These are phyloP conservation scores for Cytospora piceicola DNA, from an alignment of 2,329 filamentous ascomycete genomes.

Conservation along the genomic window DNA sequence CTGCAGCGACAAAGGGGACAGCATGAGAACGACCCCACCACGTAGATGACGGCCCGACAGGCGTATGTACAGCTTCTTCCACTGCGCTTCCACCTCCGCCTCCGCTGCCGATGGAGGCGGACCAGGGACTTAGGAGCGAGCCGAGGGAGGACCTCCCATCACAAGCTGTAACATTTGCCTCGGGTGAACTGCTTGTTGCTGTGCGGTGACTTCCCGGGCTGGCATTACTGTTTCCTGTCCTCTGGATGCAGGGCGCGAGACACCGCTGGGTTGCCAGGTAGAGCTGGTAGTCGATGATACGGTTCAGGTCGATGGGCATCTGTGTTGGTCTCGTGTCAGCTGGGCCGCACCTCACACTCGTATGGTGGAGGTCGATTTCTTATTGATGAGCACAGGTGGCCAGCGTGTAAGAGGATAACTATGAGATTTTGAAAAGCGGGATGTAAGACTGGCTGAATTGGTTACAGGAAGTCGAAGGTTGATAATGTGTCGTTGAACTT, in stretches of 20 bases:
- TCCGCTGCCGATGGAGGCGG: neutral
- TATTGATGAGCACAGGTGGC: too few species aligned
- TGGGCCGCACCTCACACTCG: neutral
- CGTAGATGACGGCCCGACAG: neutral
- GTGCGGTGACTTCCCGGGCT: neutral
- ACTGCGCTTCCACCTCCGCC: neutral
- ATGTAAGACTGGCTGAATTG: too few species aligned
- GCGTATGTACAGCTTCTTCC: neutral
- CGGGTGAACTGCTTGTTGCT: neutral
- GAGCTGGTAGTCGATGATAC: constrained; percentile 21
- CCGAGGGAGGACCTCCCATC: neutral
- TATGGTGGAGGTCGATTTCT: too few species aligned
- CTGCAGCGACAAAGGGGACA: neutral
- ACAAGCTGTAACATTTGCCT: neutral
- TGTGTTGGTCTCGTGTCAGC: neutral
- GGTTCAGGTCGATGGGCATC: constrained; percentile 23
- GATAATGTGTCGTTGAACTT: too few species aligned
- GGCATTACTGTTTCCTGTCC: constrained; percentile 5
- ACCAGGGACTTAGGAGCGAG: neutral
- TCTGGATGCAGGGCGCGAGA: constrained; percentile 5
- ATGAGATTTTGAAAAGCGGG: too few species aligned
- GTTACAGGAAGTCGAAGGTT: too few species aligned
- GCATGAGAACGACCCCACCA: neutral
- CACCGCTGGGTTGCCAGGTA: constrained; percentile 24
- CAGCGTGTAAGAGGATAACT: too few species aligned